A percentile compares a stretch with the other conserved stretches of the same genome.
phyloP scores from a whole-genome alignment of 2,329 filamentous ascomycete genomes.

The Sclerotinia trifoliorum region DNA sequence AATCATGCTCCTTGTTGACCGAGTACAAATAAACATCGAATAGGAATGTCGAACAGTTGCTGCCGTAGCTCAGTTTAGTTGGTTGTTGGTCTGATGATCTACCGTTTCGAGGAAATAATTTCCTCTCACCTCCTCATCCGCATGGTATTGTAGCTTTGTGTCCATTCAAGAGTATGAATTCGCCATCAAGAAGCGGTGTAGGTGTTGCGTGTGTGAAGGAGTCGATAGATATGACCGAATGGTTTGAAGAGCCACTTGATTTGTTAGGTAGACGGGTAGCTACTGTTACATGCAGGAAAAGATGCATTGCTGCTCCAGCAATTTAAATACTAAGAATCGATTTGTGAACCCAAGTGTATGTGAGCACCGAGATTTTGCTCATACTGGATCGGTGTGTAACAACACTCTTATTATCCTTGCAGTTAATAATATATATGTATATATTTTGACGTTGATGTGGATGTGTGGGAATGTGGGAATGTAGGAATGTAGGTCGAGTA shows the following conservation, averaged over 20 bases:
- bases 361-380: background rate
- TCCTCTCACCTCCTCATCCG: background rate
- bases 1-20: background rate
- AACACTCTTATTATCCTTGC: background rate
- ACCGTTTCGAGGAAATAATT: background rate
- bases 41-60: background rate
- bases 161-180: background rate
- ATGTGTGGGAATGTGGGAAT: background rate
- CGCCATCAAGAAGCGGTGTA: constrained; percentile 5
- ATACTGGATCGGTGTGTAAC: background rate
- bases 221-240: background rate
- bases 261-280: background rate
- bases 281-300: background rate
- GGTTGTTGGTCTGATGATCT: constrained; percentile 2
- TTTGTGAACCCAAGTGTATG: background rate
- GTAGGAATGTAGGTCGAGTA: background rate
- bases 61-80: background rate
- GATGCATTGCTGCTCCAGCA: background rate
- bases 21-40: constrained; percentile 4
- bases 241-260: background rate
- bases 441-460: too few relatives aligned
- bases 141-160: background rate
- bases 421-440: too few relatives aligned
- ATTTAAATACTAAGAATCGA: background rate
- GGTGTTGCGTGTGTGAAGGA: background rate